A percentile compares a stretch with the other conserved stretches of the same genome.
Evolutionary conservation across 257 asterid species (phyloP).

Genomic region (Nicotiana obtusifolia): DNA sequence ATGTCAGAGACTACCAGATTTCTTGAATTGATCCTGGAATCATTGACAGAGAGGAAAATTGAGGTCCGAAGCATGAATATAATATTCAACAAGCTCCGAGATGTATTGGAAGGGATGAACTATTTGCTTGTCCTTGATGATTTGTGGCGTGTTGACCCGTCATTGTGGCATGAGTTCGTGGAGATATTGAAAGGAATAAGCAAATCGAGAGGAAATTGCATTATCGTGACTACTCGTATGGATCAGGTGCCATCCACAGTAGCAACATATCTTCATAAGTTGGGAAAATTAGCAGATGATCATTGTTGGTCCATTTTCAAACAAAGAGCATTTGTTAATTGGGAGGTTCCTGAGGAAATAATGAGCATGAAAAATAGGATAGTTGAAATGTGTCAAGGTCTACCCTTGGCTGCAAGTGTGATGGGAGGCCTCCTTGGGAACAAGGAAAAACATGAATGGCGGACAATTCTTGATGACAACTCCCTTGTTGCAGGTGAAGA

Average conservation of each 20-base stretch:
- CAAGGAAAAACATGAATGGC: constrained; percentile 17
- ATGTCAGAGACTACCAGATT: constrained; percentile 11
- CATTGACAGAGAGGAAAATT: not conserved
- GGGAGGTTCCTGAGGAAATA: not conserved
- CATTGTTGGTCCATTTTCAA: constrained; percentile 21
- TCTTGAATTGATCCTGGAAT: not conserved
- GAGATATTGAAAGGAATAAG: not conserved
- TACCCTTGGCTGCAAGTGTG: constrained; percentile 20
- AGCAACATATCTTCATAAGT: not conserved
- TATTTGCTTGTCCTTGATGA: constrained; percentile 3
- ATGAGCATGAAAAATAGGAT: not conserved
- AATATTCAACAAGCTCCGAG: not conserved
- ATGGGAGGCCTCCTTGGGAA: constrained; percentile 2
- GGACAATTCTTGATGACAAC: not conserved
- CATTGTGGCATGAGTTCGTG: not conserved
- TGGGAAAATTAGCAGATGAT: not conserved
- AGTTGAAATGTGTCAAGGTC: constrained; percentile 15
- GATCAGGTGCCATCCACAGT: not conserved
- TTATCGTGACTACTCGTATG: constrained; percentile 21
- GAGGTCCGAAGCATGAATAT: not conserved
- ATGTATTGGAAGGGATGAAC: not conserved
- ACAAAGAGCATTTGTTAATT: constrained; percentile 9
- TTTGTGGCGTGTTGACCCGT: not conserved
- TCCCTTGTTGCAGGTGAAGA: not conserved
- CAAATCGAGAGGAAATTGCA: not conserved